phyloP scores from a whole-genome alignment of 257 asterid genomes.

The Solanum paucissectum region DNA sequence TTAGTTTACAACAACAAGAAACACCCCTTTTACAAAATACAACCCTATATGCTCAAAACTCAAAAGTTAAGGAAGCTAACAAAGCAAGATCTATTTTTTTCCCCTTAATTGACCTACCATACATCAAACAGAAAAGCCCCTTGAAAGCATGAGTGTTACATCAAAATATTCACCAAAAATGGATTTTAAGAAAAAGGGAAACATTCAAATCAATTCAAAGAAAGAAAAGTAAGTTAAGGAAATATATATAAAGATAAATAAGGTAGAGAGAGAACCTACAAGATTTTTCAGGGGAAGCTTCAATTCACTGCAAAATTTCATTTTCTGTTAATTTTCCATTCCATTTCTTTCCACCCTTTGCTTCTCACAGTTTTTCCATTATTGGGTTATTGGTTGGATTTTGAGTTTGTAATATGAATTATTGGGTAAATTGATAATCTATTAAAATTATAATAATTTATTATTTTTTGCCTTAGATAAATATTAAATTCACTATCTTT shows the following conservation, averaged over 20 bases:
- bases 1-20: neutral
- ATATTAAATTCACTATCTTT: too few relatives aligned
- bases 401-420: too few relatives aligned
- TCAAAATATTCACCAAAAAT: neutral
- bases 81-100: neutral
- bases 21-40: neutral
- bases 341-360: neutral
- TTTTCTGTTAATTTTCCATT: neutral
- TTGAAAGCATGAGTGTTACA: neutral
- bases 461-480: too few relatives aligned
- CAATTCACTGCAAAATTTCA: neutral
- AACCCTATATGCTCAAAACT: neutral
- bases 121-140: neutral
- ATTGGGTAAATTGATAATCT: too few relatives aligned
- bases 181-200: neutral
- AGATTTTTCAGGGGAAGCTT: neutral
- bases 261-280: neutral
- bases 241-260: neutral
- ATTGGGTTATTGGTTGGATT: too few relatives aligned
- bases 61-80: neutral
- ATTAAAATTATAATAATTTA: too few relatives aligned
- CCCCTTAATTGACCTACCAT: constrained; percentile 57
- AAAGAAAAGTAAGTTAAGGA: neutral
- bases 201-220: neutral
- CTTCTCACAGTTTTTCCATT: neutral